Conservation (phyloP, 2,329 filamentous ascomycete genomes). For the Westerdykella aurantiaca region DNA sequence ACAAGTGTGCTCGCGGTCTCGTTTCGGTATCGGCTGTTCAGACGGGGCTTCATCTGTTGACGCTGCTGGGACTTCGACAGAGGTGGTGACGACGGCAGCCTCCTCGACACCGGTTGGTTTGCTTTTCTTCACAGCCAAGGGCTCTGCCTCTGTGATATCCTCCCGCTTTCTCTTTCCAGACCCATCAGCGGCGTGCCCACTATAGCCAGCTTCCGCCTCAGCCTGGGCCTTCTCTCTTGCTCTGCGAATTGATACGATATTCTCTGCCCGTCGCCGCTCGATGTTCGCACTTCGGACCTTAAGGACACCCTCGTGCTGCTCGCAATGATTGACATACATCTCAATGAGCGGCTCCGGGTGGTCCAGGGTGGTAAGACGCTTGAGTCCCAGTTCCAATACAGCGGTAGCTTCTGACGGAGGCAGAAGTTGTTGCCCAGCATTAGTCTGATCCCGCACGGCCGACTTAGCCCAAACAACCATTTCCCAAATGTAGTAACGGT, state of each 20-base stretch:
- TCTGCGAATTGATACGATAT: constrained; percentile 51
- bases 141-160: constrained; percentile 38
- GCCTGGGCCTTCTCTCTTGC: constrained; percentile 50
- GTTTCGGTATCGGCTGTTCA: constrained; percentile 49
- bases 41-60: constrained; percentile 33
- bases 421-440: constrained; percentile 45
- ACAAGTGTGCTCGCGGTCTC: constrained; percentile 86
- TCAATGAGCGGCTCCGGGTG: constrained; percentile 73
- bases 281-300: constrained; percentile 69
- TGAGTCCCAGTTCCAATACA: constrained; percentile 67
- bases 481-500: constrained; percentile 88
- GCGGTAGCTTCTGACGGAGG: constrained; percentile 68
- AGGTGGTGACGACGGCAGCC: constrained; percentile 2
- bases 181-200: constrained; percentile 40
- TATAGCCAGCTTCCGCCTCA: constrained; percentile 42
- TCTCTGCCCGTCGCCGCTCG: constrained; percentile 59
- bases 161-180: constrained; percentile 66
- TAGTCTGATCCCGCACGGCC: constrained; percentile 46
- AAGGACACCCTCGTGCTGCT: constrained; percentile 78
- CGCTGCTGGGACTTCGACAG: constrained; percentile 14
- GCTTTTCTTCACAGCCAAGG: constrained; percentile 61
- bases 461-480: constrained; percentile 64
- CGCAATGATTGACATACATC: constrained; percentile 72
- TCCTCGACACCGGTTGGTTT: constrained; percentile 41
- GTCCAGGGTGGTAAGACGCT: constrained; percentile 57